phyloP scores from a whole-genome alignment of 768 basidiomycete species.

The Rhodotorula taiwanensis region DNA sequence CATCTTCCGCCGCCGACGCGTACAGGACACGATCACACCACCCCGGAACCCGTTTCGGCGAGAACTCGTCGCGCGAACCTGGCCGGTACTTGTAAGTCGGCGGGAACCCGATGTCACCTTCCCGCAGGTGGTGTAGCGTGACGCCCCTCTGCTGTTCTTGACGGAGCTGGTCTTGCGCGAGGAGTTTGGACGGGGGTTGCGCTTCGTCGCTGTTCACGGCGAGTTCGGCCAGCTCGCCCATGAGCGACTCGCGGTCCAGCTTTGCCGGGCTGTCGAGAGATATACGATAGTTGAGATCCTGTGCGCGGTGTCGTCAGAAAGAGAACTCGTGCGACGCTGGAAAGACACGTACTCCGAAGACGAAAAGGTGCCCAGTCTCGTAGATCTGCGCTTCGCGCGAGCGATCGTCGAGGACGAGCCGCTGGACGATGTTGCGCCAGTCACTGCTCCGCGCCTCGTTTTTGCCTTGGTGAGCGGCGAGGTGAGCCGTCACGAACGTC shows the following conservation, averaged over 20 bases:
- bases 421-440: constrained; percentile 70
- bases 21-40: constrained; percentile 94
- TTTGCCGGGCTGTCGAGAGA: constrained; percentile 31
- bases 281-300: constrained; percentile 50
- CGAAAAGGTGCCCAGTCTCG: constrained; percentile 80
- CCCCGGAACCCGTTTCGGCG: constrained; percentile 63
- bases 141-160: constrained; percentile 61
- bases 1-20: constrained; percentile 53
- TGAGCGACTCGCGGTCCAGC: background rate
- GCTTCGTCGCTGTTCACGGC: no score
- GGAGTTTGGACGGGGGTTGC: constrained; percentile 5
- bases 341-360: constrained; percentile 73
- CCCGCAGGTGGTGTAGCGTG: constrained; percentile 65
- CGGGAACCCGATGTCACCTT: constrained; percentile 84
- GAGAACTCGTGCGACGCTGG: background rate
- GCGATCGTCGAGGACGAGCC: constrained; percentile 62
- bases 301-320: background rate
- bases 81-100: constrained; percentile 83
- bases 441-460: constrained; percentile 59
- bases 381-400: constrained; percentile 51
- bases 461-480: constrained; percentile 70
- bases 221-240: no score
- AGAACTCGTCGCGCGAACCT: constrained; percentile 38
- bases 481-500: constrained; percentile 87
- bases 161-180: constrained; percentile 39